These are phyloP conservation scores for Chytridiales sp. DNA, from an alignment of 371 early-diverging fungal genomes.

Conservation along the genomic window DNA sequence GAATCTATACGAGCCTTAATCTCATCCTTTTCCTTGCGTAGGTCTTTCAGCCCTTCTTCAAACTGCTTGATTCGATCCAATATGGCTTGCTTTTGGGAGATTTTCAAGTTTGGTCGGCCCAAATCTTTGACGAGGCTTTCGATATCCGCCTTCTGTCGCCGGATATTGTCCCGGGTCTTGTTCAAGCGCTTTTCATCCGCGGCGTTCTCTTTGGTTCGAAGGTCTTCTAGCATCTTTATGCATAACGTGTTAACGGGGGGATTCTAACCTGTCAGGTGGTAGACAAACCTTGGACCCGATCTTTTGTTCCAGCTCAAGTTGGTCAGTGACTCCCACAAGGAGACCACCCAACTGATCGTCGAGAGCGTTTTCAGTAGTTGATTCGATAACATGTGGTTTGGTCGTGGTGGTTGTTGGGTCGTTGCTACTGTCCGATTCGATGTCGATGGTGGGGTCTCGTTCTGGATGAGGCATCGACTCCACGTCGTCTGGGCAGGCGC, in stretches of 20 bases:
- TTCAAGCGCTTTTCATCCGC: constrained; percentile 18
- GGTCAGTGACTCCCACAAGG: constrained; percentile 21
- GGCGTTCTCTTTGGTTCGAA: constrained; percentile 10
- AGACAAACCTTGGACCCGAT: constrained; percentile 12
- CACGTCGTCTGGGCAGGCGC: no score
- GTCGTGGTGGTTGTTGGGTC: no score
- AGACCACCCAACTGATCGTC: no score
- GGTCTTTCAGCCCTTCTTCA: constrained; percentile 27
- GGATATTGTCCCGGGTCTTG: not conserved
- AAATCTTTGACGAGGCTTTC: not conserved
- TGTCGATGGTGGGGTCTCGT: no score
- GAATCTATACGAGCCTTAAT: constrained; percentile 9
- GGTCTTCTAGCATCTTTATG: constrained; percentile 15
- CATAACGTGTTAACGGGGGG: not conserved
- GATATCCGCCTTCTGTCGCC: not conserved
- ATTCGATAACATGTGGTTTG: no score
- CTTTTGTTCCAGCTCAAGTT: constrained; percentile 17
- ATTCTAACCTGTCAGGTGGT: not conserved
- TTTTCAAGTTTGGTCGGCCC: constrained; percentile 1
- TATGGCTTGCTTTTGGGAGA: constrained; percentile 4
- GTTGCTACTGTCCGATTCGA: no score
- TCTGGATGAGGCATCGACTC: no score
- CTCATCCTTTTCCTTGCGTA: constrained; percentile 2
- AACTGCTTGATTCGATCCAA: constrained; percentile 3
- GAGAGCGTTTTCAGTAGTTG: no score